Conservation (phyloP, 306 rosid genomes). For the Lathyrus aphaca region DNA sequence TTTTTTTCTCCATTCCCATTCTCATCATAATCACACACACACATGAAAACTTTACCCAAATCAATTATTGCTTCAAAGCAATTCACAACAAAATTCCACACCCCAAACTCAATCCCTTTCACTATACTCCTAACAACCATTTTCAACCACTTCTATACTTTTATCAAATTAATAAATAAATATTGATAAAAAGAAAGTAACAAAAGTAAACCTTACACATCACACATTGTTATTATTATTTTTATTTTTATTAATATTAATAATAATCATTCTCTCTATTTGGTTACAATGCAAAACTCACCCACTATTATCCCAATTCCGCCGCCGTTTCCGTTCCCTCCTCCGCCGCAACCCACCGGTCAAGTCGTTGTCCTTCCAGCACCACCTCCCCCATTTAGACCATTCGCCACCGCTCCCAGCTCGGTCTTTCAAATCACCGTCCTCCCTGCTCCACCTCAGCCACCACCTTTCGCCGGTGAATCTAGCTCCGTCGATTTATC, state of each 20-base stretch:
- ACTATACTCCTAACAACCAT: conserved; percentile 36
- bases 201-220: conserved; percentile 16
- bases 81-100: conserved; percentile 26
- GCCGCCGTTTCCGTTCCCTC: conserved; percentile 30
- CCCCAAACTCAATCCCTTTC: conserved; percentile 37
- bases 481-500: conserved; percentile 67
- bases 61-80: conserved; percentile 43
- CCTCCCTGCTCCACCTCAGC: conserved; percentile 45
- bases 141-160: conserved; percentile 39
- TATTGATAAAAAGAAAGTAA: not conserved
- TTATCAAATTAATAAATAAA: not conserved
- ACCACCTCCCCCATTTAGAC: conserved; percentile 52
- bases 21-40: conserved; percentile 8
- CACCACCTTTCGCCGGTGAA: conserved; percentile 35
- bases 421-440: conserved; percentile 35
- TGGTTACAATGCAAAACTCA: conserved; percentile 52
- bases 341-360: conserved; percentile 18
- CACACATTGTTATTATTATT: not conserved
- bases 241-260: not conserved
- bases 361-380: conserved; percentile 14
- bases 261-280: conserved; percentile 1
- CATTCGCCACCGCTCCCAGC: conserved; percentile 51
- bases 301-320: conserved; percentile 33
- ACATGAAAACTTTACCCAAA: conserved; percentile 2
- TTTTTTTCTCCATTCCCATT: conserved; percentile 3